phyloP scores from a whole-genome alignment of 371 early-diverging fungal genomes.

The Rhizopus stolonifer region DNA sequence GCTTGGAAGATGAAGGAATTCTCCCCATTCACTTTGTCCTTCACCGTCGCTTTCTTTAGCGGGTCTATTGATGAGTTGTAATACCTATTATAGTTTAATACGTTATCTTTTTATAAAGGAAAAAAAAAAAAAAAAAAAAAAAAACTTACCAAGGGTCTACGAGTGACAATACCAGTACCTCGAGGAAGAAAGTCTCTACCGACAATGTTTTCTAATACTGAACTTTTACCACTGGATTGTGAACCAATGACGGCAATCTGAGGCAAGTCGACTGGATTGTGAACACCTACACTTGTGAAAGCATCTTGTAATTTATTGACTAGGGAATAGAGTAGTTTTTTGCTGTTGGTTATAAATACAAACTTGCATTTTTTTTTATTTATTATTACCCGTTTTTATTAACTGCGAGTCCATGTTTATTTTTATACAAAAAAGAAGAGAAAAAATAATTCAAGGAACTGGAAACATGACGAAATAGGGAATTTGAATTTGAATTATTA shows the following conservation, averaged over 20 bases:
- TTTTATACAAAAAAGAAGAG: constrained; percentile 1
- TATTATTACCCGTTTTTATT: constrained; percentile 46
- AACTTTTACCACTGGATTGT: constrained; percentile 97
- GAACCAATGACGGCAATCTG: constrained; percentile 98
- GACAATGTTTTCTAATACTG: constrained; percentile 98
- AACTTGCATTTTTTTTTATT: neutral
- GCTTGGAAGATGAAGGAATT: constrained; percentile 93
- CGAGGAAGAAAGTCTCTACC: constrained; percentile 98
- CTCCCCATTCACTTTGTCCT: constrained; percentile 91
- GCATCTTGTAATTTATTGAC: constrained; percentile 96
- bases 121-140: neutral
- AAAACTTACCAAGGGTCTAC: constrained; percentile 82
- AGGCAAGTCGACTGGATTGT: constrained; percentile 97
- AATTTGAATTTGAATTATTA: neutral
- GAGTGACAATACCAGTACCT: constrained; percentile 94
- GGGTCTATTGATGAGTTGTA: constrained; percentile 94
- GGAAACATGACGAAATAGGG: neutral
- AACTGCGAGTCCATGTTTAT: constrained; percentile 53
- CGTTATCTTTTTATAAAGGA: neutral
- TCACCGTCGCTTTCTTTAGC: constrained; percentile 30
- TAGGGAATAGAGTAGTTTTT: neutral
- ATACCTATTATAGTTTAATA: constrained; percentile 54
- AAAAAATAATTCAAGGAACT: neutral
- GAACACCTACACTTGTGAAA: constrained; percentile 93
- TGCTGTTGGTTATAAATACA: neutral